A percentile compares a stretch with the other conserved stretches of the same genome.
Conservation (phyloP, 495 filamentous ascomycete genomes). For the Daldinia decipiens region DNA sequence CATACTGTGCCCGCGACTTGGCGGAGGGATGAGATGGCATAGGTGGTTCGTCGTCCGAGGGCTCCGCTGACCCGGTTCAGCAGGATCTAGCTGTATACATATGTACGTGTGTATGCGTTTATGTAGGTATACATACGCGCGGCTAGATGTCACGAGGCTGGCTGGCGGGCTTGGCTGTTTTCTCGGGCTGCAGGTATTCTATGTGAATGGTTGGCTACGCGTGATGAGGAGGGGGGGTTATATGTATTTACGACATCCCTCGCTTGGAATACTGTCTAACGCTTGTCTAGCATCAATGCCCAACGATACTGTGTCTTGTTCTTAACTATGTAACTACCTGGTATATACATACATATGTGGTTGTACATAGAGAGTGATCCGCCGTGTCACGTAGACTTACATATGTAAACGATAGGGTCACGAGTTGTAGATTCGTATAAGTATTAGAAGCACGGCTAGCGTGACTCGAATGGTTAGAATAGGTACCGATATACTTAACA, state of each 20-base stretch:
- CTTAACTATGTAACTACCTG: not conserved
- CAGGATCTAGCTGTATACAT: not conserved
- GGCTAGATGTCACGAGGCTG: slow-evolving; percentile 1
- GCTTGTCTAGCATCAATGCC: not conserved
- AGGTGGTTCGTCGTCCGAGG: not conserved
- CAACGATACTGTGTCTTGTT: not conserved
- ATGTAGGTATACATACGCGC: not conserved
- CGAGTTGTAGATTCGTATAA: not conserved
- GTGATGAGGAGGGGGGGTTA: not conserved
- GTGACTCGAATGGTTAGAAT: not conserved
- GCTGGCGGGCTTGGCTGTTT: not conserved
- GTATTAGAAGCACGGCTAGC: not conserved
- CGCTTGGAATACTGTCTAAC: too few species aligned
- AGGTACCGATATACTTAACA: not conserved
- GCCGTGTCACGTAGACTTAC: not conserved
- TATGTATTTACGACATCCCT: too few species aligned
- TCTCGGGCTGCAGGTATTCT: not conserved
- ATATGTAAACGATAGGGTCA: not conserved
- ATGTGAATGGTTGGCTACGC: not conserved
- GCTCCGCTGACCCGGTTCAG: not conserved
- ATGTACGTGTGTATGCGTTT: not conserved
- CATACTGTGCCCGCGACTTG: not conserved
- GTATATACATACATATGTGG: not conserved
- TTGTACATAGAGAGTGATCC: not conserved
- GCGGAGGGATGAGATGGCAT: not conserved